These are phyloP conservation scores for Panaeolus papilionaceus DNA, from an alignment of 768 basidiomycete genomes.

Conservation along the genomic window DNA sequence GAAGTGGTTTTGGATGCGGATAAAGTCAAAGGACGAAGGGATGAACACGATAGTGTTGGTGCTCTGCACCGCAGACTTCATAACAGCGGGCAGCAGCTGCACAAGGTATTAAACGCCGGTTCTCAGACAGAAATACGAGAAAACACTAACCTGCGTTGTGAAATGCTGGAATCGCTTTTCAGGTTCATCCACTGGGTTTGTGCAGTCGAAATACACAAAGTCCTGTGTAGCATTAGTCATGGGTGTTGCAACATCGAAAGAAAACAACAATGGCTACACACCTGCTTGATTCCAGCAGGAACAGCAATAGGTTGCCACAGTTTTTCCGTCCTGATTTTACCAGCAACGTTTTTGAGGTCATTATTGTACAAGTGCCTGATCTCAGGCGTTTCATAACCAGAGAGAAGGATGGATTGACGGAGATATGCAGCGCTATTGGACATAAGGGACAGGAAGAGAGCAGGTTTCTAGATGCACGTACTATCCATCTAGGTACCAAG, in stretches of 20 bases:
- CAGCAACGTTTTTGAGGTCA: constrained; percentile 82
- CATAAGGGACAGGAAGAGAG: not conserved
- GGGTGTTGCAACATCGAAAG: not conserved
- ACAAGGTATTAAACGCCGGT: not conserved
- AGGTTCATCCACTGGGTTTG: constrained; percentile 75
- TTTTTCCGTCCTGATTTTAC: constrained; percentile 76
- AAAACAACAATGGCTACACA: constrained; percentile 35
- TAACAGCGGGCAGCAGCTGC: constrained; percentile 78
- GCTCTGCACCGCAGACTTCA: constrained; percentile 95
- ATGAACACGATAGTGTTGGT: constrained; percentile 88
- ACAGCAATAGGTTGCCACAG: constrained; percentile 78
- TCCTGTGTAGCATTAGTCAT: constrained; percentile 46
- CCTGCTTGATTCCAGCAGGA: constrained; percentile 85
- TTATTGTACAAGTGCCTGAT: constrained; percentile 79
- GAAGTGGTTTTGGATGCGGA: constrained; percentile 88
- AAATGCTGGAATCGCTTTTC: constrained; percentile 91
- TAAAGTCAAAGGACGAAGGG: constrained; percentile 96
- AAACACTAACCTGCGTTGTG: constrained; percentile 77
- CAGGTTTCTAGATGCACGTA: constrained; percentile 36
- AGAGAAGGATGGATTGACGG: constrained; percentile 88
- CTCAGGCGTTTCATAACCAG: constrained; percentile 91
- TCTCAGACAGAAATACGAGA: not conserved
- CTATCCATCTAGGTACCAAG: constrained; percentile 97
- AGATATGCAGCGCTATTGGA: constrained; percentile 74
- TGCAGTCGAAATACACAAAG: constrained; percentile 77